Evolutionary conservation across 495 filamentous ascomycete genomes (phyloP), one percentile per base, ranked within the genome.

Genomic region (Aspergillus conjunctus): DNA sequence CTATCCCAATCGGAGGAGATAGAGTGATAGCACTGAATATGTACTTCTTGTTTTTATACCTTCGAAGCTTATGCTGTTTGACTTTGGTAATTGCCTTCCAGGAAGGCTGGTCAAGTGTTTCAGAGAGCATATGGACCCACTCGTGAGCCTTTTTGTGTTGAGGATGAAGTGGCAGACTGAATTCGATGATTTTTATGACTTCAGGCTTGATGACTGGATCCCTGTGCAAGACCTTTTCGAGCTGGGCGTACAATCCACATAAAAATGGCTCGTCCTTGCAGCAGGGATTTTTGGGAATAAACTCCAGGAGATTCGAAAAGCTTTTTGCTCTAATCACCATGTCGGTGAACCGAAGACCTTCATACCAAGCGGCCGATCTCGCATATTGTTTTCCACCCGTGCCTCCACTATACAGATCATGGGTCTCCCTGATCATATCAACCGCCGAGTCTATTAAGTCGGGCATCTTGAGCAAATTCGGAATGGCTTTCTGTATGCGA

Each of bases 171-270:
- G n/a, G n/a, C n/a, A n/a, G n/a, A n/a, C n/a, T n/a, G n/a, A n/a
- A n/a, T n/a, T n/a, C n/a, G n/a, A n/a, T n/a, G n/a, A n/a, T n/a
- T n/a, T n/a, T n/a, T n/a, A n/a, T n/a, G n/a, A n/a, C n/a, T n/a
- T n/a, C n/a, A n/a, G n/a, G n/a, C 41, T 31, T 21, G 17, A 58
- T 45, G 8, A 58, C 33, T 12, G 15, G 41, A 33, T 51, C 21
- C 21, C 33, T 58, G 14, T 26, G 15, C 33, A 4, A 48, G 22
- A 20, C 5, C 39, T 48, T 48, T 30, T 50, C 54, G 49, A 54
- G 53, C 43, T 59, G 37, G 2, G 34, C 59, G 45, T 58, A 57
- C 1, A 54, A 43, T 5, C 54, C 56, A 21, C 54, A 43, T 31
- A 21, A 54, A 12, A 55, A 54, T 43, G 12, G 21, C 21, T 44